Evolutionary conservation across 768 basidiomycete species (phyloP).

Genomic region (Naganishia vishniacii): DNA sequence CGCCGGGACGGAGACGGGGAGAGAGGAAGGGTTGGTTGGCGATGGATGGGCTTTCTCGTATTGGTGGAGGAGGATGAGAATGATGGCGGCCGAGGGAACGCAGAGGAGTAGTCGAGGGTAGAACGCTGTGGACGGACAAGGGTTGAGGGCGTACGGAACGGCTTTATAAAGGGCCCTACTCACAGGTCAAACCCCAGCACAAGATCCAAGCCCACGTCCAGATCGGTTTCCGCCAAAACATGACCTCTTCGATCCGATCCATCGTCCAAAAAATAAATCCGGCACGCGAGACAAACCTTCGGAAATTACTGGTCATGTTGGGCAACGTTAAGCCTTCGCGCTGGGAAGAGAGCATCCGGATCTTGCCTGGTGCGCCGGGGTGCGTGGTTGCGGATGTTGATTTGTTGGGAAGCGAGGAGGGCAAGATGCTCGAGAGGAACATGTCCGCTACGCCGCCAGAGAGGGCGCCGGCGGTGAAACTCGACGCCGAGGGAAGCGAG

Average conservation of each 20-base stretch:
- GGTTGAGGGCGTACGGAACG: too few species aligned
- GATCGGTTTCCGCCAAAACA: constrained; percentile 69
- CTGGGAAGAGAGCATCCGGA: constrained; percentile 38
- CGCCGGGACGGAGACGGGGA: constrained; percentile 38
- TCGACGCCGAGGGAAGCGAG: background rate
- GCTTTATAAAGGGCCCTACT: constrained; percentile 49
- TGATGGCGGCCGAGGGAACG: constrained; percentile 61
- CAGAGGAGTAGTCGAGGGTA: constrained; percentile 68
- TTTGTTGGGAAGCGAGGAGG: constrained; percentile 28
- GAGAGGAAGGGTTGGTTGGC: constrained; percentile 44
- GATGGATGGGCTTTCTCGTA: constrained; percentile 53
- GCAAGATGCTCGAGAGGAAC: constrained; percentile 40
- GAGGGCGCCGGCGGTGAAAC: constrained; percentile 14
- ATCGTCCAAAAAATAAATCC: constrained; percentile 85
- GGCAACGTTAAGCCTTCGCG: constrained; percentile 64
- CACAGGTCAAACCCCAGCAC: constrained; percentile 72
- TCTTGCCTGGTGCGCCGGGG: constrained; percentile 24
- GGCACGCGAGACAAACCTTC: constrained; percentile 67
- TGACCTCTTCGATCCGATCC: constrained; percentile 76
- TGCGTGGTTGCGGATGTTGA: background rate
- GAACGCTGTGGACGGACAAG: constrained; percentile 63
- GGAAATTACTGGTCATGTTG: constrained; percentile 71
- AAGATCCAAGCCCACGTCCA: constrained; percentile 75
- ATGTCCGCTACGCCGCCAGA: constrained; percentile 44
- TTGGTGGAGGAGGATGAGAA: constrained; percentile 62